Conservation (phyloP, 306 rosid genomes). For the Potentilla sterilis region DNA sequence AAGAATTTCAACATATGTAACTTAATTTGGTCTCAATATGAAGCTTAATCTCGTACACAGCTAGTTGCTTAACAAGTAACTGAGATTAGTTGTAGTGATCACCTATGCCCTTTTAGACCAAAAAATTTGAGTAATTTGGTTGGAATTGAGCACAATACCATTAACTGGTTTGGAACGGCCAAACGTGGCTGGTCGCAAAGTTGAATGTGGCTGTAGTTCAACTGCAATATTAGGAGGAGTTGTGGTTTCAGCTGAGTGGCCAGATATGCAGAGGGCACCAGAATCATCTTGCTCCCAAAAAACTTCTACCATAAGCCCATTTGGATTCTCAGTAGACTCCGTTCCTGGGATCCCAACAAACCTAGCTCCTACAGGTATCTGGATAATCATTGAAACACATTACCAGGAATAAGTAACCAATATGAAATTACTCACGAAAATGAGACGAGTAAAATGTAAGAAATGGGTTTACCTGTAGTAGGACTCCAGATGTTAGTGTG, state of each 20-base stretch:
- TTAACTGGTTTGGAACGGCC: conserved; percentile 29
- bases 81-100: no score
- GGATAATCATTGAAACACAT: conserved; percentile 22
- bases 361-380: conserved; percentile 75
- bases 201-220: conserved; percentile 29
- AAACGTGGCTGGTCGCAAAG: conserved; percentile 14
- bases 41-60: no score
- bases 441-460: not conserved
- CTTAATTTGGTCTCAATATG: not conserved
- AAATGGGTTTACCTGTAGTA: conserved; percentile 39
- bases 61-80: no score
- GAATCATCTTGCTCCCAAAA: conserved; percentile 84
- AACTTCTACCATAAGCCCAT: conserved; percentile 77
- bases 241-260: conserved; percentile 57
- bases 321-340: conserved; percentile 53
- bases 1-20: no score
- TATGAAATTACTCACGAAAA: not conserved
- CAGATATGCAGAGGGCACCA: conserved; percentile 64
- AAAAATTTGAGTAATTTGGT: conserved; percentile 19
- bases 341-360: conserved; percentile 82
- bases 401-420: not conserved
- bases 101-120: not conserved
- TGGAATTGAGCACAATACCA: conserved; percentile 60
- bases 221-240: conserved; percentile 39
- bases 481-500: conserved; percentile 61